Conservation (phyloP, 371 early-diverging fungal species). For the Basidiobolus meristosporus region DNA sequence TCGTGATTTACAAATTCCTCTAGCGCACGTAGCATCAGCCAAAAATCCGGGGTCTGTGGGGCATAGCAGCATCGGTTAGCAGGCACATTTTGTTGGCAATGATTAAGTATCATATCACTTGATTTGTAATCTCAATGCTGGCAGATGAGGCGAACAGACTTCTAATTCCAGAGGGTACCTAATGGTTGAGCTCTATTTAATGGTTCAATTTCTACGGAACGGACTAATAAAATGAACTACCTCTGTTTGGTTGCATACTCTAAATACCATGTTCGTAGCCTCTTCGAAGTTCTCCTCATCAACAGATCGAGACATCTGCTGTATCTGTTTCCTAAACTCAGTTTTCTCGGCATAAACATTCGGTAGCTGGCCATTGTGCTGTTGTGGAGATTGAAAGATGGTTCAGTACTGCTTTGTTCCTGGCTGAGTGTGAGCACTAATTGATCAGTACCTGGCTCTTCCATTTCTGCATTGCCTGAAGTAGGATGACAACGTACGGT, state of each 20-base stretch:
- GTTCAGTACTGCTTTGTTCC: background rate
- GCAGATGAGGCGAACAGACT: slow-evolving; percentile 25
- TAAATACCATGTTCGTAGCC: slow-evolving; percentile 39
- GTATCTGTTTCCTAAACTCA: slow-evolving; percentile 38
- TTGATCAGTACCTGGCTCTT: slow-evolving; percentile 9
- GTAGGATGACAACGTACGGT: slow-evolving; percentile 66
- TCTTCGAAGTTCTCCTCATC: slow-evolving; percentile 83
- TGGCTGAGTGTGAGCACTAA: no score
- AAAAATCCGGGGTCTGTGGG: slow-evolving; percentile 70
- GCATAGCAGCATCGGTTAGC: no score
- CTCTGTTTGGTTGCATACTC: slow-evolving; percentile 13
- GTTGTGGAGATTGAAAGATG: slow-evolving; percentile 2
- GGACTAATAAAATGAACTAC: slow-evolving; percentile 4
- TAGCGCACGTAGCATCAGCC: slow-evolving; percentile 66
- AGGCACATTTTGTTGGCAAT: no score
- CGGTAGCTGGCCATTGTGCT: slow-evolving; percentile 30
- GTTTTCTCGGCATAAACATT: slow-evolving; percentile 33
- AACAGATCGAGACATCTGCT: slow-evolving; percentile 21
- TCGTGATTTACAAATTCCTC: slow-evolving; percentile 53
- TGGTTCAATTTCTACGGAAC: background rate
- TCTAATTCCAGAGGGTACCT: slow-evolving; percentile 25
- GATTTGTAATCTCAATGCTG: slow-evolving; percentile 18
- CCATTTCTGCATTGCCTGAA: slow-evolving; percentile 52
- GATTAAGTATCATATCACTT: slow-evolving; percentile 12
- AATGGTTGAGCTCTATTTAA: slow-evolving; percentile 1